Conservation (phyloP, 2,329 filamentous ascomycete species). For the Claviceps digitariae region DNA sequence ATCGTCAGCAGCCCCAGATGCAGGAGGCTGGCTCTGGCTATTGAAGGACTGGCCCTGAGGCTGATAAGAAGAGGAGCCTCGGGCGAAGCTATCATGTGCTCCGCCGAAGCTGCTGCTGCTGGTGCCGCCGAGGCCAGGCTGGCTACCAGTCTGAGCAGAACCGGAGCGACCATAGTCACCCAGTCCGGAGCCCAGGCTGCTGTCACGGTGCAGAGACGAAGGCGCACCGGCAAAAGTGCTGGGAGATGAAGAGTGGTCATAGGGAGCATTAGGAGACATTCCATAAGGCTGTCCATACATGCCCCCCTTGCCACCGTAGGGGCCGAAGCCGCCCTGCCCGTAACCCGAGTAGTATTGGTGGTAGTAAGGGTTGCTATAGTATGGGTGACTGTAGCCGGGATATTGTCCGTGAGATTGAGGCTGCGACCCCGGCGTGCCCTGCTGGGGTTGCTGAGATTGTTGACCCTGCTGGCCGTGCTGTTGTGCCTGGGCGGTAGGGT, state of each 20-base stretch:
- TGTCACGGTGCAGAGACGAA: conserved; percentile 39
- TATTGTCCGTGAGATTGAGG: conserved; percentile 35
- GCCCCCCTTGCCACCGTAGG: conserved; percentile 40
- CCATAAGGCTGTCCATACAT: conserved; percentile 45
- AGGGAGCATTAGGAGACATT: conserved; percentile 41
- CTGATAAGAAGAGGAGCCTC: conserved; percentile 39
- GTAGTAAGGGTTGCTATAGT: conserved; percentile 51
- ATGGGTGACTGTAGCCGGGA: conserved; percentile 41
- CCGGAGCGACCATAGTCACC: conserved; percentile 41
- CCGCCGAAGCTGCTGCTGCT: conserved; percentile 34
- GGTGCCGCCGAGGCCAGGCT: conserved; percentile 32
- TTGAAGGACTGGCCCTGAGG: conserved; percentile 42
- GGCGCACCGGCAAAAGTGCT: conserved; percentile 34
- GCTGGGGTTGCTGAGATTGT: conserved; percentile 20
- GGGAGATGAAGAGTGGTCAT: conserved; percentile 42
- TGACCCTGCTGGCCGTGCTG: conserved; percentile 23
- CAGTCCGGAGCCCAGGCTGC: conserved; percentile 34
- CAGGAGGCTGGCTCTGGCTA: conserved; percentile 33
- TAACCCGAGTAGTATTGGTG: conserved; percentile 45
- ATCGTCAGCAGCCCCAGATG: conserved; percentile 33
- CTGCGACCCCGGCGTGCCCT: conserved; percentile 28
- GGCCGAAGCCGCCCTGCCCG: conserved; percentile 36
- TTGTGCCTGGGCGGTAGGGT: conserved; percentile 52
- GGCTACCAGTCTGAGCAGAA: conserved; percentile 34
- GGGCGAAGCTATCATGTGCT: conserved; percentile 41